phyloP scores from a whole-genome alignment of 129 eudicot species.

The Pseudognaphalium luteoalbum region DNA sequence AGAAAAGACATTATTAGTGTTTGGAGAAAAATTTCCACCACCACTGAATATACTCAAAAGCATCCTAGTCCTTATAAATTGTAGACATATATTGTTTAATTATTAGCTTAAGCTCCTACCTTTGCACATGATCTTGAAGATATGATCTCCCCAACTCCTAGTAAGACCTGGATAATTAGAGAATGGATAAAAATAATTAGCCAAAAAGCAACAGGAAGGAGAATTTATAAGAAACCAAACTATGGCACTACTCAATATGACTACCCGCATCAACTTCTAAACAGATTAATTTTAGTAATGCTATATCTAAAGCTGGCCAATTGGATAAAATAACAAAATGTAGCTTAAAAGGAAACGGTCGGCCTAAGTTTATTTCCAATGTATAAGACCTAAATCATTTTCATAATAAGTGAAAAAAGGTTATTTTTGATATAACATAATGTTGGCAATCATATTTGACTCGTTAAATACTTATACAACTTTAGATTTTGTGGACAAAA shows the following conservation, averaged over 20 bases:
- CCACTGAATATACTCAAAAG: background rate
- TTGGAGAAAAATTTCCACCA: background rate
- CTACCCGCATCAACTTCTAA: background rate
- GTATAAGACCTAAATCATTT: background rate
- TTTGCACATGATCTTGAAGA: constrained; percentile 86
- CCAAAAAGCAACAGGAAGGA: background rate
- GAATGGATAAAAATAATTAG: background rate
- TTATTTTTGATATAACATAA: background rate
- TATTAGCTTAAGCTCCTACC: constrained; percentile 38
- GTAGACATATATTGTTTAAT: background rate
- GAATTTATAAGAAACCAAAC: background rate
- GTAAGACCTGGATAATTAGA: constrained; percentile 58
- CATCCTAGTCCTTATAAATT: background rate
- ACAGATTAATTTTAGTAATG: background rate
- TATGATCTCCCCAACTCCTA: constrained; percentile 84
- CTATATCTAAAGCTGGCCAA: background rate
- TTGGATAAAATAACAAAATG: background rate
- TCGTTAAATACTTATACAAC: background rate
- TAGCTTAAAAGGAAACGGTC: background rate
- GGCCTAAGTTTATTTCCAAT: background rate
- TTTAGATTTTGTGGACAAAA: background rate
- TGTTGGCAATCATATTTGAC: background rate
- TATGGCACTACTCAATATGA: background rate
- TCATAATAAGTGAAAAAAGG: background rate
- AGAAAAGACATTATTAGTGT: background rate